phyloP scores from a whole-genome alignment of 108 stramenopile species.

The Conticribra guillardii region DNA sequence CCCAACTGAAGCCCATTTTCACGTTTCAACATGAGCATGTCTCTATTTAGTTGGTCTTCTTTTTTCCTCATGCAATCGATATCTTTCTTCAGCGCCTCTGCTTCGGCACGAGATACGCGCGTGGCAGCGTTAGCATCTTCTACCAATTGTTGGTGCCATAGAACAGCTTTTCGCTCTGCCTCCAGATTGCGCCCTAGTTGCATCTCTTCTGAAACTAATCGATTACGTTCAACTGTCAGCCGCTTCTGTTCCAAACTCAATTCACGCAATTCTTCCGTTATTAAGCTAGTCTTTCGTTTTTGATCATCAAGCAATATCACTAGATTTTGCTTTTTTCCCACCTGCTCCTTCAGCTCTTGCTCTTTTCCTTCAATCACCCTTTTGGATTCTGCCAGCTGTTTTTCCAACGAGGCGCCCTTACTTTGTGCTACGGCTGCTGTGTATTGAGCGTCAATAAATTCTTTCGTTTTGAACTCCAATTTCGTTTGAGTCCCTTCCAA shows the following conservation, averaged over 20 bases:
- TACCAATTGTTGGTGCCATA: conserved; percentile 25
- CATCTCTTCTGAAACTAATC: conserved; percentile 30
- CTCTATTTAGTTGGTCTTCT: conserved; percentile 29
- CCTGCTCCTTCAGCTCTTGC: conserved; percentile 28
- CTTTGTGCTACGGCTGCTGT: conserved; percentile 14
- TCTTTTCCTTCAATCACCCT: conserved; percentile 17
- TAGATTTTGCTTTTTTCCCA: conserved; percentile 14
- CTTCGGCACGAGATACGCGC: conserved; percentile 22
- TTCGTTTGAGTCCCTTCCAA: conserved; percentile 29
- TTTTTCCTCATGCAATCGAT: conserved; percentile 19
- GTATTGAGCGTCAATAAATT: conserved; percentile 33
- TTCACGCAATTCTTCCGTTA: conserved; percentile 15
- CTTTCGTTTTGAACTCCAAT: conserved; percentile 30
- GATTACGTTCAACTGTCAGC: conserved; percentile 15
- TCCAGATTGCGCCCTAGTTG: conserved; percentile 40
- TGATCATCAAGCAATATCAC: conserved; percentile 26
- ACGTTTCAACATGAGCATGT: conserved; percentile 40
- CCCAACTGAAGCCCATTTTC: conserved; percentile 49
- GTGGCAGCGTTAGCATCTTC: conserved; percentile 42
- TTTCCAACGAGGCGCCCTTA: conserved; percentile 33
- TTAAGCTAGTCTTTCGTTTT: conserved; percentile 13
- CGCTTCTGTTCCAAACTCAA: conserved; percentile 19
- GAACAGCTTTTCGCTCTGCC: conserved; percentile 20
- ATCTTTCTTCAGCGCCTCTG: conserved; percentile 34
- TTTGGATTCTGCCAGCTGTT: conserved; percentile 32